These are phyloP conservation scores for Globisporangium paroecandrum DNA, from an alignment of 352 stramenopile species.

Conservation along the genomic window DNA sequence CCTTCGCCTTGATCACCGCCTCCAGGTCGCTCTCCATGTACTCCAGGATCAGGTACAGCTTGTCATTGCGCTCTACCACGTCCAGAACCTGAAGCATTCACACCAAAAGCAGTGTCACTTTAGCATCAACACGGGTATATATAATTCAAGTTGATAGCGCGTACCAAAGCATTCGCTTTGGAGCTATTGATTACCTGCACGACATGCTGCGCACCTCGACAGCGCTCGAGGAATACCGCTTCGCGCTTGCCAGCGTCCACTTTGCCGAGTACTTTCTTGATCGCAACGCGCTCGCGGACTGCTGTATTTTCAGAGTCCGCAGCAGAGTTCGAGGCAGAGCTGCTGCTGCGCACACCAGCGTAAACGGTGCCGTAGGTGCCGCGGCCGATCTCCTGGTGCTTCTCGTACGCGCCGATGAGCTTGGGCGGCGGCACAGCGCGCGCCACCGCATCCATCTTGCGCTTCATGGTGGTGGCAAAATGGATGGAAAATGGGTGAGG, in stretches of 20 bases:
- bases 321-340: background rate
- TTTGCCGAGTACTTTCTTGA: constrained; percentile 73
- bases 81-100: constrained; percentile 39
- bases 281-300: constrained; percentile 36
- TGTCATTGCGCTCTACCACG: constrained; percentile 51
- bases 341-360: constrained; percentile 39
- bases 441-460: constrained; percentile 27
- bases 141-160: background rate
- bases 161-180: background rate
- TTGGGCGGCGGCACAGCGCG: constrained; percentile 24
- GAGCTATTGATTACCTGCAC: constrained; percentile 38
- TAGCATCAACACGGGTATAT: background rate
- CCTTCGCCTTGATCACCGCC: constrained; percentile 42
- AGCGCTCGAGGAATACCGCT: constrained; percentile 45
- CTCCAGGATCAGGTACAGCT: constrained; percentile 71
- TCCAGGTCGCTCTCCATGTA: constrained; percentile 82
- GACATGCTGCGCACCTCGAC: constrained; percentile 41
- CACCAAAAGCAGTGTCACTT: background rate
- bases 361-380: constrained; percentile 82
- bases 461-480: constrained; percentile 14
- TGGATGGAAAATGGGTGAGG: background rate
- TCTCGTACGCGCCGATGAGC: constrained; percentile 64
- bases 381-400: constrained; percentile 71
- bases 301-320: background rate
- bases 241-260: constrained; percentile 40